phyloP scores from a whole-genome alignment of 768 basidiomycete genomes.

The Calocybe indica region DNA sequence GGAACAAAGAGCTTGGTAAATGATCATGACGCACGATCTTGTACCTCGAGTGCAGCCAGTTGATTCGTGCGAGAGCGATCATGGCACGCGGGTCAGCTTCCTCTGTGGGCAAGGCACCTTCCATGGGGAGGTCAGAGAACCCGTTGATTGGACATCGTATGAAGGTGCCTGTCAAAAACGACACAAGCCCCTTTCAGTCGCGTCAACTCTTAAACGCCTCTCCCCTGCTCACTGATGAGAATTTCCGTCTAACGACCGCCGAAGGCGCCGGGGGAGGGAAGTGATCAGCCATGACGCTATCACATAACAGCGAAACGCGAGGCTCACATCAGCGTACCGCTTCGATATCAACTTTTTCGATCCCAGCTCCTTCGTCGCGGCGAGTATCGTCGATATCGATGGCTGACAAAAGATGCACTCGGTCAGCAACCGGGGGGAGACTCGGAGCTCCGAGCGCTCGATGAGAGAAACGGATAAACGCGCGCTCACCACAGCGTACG shows the following conservation, averaged over 20 bases:
- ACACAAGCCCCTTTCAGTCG: too few relatives aligned
- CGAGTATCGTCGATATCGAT: conserved; percentile 37
- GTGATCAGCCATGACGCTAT: too few relatives aligned
- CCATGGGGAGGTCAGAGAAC: conserved; percentile 11
- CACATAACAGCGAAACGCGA: neutral
- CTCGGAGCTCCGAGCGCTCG: neutral
- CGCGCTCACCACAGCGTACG: conserved; percentile 38
- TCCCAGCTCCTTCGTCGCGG: conserved; percentile 32
- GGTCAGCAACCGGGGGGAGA: neutral
- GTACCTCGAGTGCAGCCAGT: conserved; percentile 38
- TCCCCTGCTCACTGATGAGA: conserved; percentile 27
- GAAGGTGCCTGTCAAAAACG: conserved; percentile 23
- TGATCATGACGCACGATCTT: conserved; percentile 25
- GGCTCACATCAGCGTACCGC: conserved; percentile 45
- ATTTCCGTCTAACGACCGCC: conserved; percentile 32
- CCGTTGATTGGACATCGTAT: conserved; percentile 27
- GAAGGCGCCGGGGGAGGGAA: neutral
- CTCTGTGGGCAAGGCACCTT: conserved; percentile 6
- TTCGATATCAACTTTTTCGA: conserved; percentile 28
- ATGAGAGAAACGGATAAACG: neutral
- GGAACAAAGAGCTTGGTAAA: neutral
- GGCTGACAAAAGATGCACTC: conserved; percentile 23
- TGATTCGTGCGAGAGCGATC: conserved; percentile 34
- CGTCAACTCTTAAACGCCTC: too few relatives aligned
- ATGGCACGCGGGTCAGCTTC: conserved; percentile 31